Conservation (phyloP, 192 early-diverging fungal species). For the Backusella sp. region DNA sequence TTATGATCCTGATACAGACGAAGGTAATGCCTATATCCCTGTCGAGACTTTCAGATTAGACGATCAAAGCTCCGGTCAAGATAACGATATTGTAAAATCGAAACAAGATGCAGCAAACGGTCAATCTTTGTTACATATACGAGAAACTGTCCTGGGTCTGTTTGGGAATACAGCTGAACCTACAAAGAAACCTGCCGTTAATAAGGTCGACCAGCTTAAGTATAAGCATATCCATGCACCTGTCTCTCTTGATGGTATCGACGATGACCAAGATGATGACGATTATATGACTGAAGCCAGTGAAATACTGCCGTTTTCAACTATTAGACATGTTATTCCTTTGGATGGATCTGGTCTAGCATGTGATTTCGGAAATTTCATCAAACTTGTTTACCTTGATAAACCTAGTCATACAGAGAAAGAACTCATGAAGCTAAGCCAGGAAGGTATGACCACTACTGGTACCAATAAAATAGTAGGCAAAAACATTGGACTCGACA, state of each 20-base stretch:
- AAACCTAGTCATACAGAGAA: constrained; percentile 12
- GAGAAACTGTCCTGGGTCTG: not conserved
- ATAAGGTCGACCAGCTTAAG: not conserved
- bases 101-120: not conserved
- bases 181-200: not conserved
- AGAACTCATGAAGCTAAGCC: not conserved
- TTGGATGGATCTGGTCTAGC: constrained; percentile 30
- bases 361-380: constrained; percentile 39
- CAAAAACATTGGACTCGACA: not conserved
- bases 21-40: constrained; percentile 1
- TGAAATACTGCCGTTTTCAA: constrained; percentile 30
- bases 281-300: constrained; percentile 16
- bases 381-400: constrained; percentile 30
- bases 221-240: not conserved
- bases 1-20: constrained; percentile 16
- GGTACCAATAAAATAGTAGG: not conserved
- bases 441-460: not conserved
- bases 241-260: not conserved
- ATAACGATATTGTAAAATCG: not conserved
- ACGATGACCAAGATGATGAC: constrained; percentile 8
- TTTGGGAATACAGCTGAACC: not conserved
- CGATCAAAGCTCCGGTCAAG: not conserved
- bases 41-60: constrained; percentile 16
- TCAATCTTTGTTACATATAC: not conserved
- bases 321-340: constrained; percentile 23